Evolutionary conservation across 495 filamentous ascomycete species (phyloP).

Genomic region (Neurospora sp.): DNA sequence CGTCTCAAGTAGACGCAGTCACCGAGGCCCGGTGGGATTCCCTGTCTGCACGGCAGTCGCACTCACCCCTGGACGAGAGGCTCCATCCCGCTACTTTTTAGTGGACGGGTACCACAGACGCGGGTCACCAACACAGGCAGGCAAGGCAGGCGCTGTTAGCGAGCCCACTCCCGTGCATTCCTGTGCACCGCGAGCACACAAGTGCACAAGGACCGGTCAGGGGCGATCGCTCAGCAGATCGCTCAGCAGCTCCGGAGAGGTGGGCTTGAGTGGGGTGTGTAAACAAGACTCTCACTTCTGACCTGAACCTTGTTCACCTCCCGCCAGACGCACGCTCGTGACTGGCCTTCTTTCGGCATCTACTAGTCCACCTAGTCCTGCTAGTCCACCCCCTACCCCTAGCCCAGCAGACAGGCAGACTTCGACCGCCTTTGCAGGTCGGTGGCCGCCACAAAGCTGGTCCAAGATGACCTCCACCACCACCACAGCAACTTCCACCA

Average conservation of each 20-base stretch:
- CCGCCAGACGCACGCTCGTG: background rate
- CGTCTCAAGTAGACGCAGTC: background rate
- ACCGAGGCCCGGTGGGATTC: background rate
- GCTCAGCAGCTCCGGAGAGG: background rate
- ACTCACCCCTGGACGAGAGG: background rate
- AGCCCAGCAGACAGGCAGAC: background rate
- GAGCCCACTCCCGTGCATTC: background rate
- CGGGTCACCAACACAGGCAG: background rate
- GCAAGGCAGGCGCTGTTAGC: background rate
- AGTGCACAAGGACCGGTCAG: background rate
- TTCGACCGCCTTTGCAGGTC: background rate
- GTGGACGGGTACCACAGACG: background rate
- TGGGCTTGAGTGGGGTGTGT: background rate
- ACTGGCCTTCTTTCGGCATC: background rate
- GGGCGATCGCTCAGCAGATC: background rate
- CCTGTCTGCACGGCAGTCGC: background rate
- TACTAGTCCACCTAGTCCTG: background rate
- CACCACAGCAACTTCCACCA: constrained; percentile 14
- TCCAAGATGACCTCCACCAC: constrained; percentile 22
- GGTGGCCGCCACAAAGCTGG: constrained; percentile 4
- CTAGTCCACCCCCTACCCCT: background rate
- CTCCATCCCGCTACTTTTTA: background rate
- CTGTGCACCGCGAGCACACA: background rate
- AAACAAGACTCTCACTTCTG: background rate
- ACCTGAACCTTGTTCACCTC: background rate